Evolutionary conservation across 2,329 filamentous ascomycete genomes (phyloP), one percentile per base, ranked within the genome.

Genomic region (Paecilomyces dactylethromorphus): DNA sequence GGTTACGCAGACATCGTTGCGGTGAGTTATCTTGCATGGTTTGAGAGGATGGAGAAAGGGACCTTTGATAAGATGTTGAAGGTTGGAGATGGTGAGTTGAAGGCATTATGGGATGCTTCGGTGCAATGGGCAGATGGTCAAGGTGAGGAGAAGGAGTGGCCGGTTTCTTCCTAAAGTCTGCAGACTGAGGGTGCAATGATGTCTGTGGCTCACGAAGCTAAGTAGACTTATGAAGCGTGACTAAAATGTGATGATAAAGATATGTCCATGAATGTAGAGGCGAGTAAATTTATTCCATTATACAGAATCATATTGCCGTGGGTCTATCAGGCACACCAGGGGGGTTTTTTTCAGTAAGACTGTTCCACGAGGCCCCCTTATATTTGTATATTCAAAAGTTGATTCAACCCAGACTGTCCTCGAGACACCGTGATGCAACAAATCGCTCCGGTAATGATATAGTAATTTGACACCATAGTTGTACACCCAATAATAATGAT

Each of bases 111-210:
- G 64, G 65, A 70, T 24, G 70, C 66, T 15, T 69, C 65, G 62
- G 61, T 64, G 57, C 67, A 66, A 15, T 74, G 69, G 67, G 54
- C 73, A 33, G 63, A 70, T 50, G 71, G 69, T 1, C 70, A 73
- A 54, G 72, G 72, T 0, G 65, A 72, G 54, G 66, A 70, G 49
- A 73, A 67, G 63, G 68, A 71, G 24, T 74, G 71, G 70, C 56
- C 66, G 2, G 53, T 70, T 45, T 59, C 59, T 65, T 21, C 52
- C 32, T 33, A 33, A 8, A 15, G 32, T 11, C 13, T 33, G 3
- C 32, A 12, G 11, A 12, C 11, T 33, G 11, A n/a, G 32, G 7
- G 32, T 33, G 2, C 10, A 13, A 15, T 33, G 32, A 2, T 29
- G 10, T 18, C 5, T 8, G 10, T 21, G 39, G 39, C 2, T 45